Percentiles rank a stretch among this genome's conserved stretches.
phyloP scores from a whole-genome alignment of 257 asterid genomes.

The Ehretia macrophylla region DNA sequence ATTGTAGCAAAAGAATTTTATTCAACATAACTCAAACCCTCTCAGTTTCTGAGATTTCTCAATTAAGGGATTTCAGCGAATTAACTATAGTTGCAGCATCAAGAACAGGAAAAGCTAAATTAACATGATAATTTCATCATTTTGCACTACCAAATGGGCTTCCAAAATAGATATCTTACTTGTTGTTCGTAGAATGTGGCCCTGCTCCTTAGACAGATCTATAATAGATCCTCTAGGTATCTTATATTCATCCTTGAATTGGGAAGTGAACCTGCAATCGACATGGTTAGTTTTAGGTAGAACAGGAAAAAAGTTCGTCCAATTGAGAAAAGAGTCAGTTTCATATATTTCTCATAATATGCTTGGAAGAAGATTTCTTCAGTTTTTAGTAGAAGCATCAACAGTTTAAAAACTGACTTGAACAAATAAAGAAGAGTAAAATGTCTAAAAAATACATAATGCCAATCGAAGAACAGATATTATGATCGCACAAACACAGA shows the following conservation, averaged over 20 bases:
- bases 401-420: no score
- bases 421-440: no score
- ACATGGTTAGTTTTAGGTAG: not conserved
- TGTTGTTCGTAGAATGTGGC: conserved; percentile 58
- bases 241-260: conserved; percentile 75
- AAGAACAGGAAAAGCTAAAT: not conserved
- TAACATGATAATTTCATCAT: not conserved
- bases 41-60: no score
- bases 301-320: not conserved
- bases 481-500: no score
- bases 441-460: no score
- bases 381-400: no score
- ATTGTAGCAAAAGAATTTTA: no score
- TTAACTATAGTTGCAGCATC: no score
- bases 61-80: no score
- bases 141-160: not conserved
- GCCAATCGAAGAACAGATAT: no score
- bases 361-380: not conserved
- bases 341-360: not conserved
- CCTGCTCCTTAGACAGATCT: conserved; percentile 61
- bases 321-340: not conserved
- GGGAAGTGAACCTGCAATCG: conserved; percentile 68
- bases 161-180: conserved; percentile 44
- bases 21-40: no score
- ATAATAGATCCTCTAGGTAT: conserved; percentile 83